phyloP scores from a whole-genome alignment of 2,329 filamentous ascomycete genomes.

The Penicillium sp. region DNA sequence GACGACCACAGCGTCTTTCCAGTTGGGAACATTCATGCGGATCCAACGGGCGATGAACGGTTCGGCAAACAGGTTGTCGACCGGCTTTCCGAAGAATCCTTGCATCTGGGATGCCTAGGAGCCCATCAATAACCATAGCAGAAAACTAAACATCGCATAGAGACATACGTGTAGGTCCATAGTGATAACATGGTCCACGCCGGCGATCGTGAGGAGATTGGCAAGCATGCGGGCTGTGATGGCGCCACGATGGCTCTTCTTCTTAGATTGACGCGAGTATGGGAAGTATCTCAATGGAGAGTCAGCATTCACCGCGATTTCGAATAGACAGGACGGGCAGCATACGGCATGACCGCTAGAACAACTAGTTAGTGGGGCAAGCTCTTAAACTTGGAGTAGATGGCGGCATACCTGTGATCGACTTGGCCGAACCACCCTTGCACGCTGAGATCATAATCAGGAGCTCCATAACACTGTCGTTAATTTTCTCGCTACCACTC shows the following conservation, averaged over 20 bases:
- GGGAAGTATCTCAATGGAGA: slow-evolving; percentile 69
- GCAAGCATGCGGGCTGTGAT: slow-evolving; percentile 97
- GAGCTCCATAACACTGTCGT: slow-evolving; percentile 98
- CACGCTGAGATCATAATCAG: slow-evolving; percentile 99
- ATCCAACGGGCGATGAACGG: slow-evolving; percentile 96
- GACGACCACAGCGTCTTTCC: slow-evolving; percentile 87
- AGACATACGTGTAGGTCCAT: slow-evolving; percentile 77
- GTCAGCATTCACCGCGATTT: slow-evolving; percentile 37
- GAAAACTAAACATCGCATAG: slow-evolving; percentile 4
- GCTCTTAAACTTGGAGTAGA: slow-evolving; percentile 1
- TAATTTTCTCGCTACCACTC: slow-evolving; percentile 92
- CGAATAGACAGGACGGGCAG: slow-evolving; percentile 31
- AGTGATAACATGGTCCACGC: slow-evolving; percentile 95
- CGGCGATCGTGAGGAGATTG: slow-evolving; percentile 87
- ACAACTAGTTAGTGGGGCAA: slow-evolving; percentile 17
- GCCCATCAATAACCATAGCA: slow-evolving; percentile 16
- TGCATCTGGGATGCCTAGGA: slow-evolving; percentile 86
- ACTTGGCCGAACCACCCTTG: slow-evolving; percentile 95
- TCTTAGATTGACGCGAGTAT: slow-evolving; percentile 99
- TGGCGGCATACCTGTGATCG: slow-evolving; percentile 73
- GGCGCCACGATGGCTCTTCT: slow-evolving; percentile 93
- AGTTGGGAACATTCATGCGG: slow-evolving; percentile 76
- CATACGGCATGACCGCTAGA: slow-evolving; percentile 48
- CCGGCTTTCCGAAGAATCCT: slow-evolving; percentile 95
- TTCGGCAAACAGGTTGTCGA: slow-evolving; percentile 95